Percentiles rank a stretch among this genome's conserved stretches.
Conservation (phyloP, 345 rosid species). For the Diplotaxis tenuifolia region DNA sequence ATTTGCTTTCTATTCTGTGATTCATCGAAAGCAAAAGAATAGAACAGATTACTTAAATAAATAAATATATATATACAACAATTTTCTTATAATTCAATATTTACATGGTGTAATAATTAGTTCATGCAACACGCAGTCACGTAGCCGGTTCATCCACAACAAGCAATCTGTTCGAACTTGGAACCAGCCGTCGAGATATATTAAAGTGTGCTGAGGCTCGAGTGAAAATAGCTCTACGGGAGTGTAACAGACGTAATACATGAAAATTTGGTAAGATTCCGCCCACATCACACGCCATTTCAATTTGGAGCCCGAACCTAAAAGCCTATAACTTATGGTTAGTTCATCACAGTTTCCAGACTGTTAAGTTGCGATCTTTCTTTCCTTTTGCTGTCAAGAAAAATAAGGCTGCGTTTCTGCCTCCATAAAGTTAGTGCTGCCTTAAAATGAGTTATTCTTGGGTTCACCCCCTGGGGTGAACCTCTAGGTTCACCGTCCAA, state of each 20-base stretch:
- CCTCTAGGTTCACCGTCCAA: too few relatives aligned
- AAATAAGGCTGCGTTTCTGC: not conserved
- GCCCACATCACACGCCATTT: not conserved
- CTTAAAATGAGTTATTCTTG: too few relatives aligned
- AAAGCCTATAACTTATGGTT: not conserved
- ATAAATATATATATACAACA: too few relatives aligned
- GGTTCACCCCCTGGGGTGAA: too few relatives aligned
- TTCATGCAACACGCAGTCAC: slow-evolving; percentile 20
- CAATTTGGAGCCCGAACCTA: not conserved
- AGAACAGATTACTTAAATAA: too few relatives aligned
- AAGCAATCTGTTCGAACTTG: slow-evolving; percentile 8
- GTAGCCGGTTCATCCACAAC: not conserved
- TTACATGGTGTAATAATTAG: too few relatives aligned
- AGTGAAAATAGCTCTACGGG: too few relatives aligned
- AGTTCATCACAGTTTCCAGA: not conserved
- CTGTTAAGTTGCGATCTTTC: not conserved
- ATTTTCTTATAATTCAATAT: too few relatives aligned
- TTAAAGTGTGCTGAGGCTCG: too few relatives aligned
- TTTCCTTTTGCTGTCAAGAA: not conserved
- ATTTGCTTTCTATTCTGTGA: not conserved
- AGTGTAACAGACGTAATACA: not conserved
- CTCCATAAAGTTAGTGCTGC: not conserved
- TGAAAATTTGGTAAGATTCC: not conserved
- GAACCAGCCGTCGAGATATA: too few relatives aligned
- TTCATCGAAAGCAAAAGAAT: not conserved